Evolutionary conservation across 2,329 filamentous ascomycete genomes (phyloP).

Genomic region (Basipetospora sp.): DNA sequence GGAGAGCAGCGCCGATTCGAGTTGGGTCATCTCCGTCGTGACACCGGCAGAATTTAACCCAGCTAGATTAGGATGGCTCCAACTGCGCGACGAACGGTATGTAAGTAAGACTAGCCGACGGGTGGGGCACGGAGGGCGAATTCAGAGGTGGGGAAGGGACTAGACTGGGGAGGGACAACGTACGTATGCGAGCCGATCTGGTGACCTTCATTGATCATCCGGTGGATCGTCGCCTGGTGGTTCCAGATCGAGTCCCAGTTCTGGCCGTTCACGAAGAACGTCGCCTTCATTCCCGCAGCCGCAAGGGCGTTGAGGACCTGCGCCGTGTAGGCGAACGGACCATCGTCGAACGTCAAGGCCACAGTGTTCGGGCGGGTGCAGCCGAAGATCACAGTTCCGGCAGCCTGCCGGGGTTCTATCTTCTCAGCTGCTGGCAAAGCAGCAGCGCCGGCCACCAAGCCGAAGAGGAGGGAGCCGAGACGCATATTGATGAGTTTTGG

Average conservation of each 20-base stretch:
- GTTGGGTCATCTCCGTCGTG: conserved; percentile 26
- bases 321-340: conserved; percentile 27
- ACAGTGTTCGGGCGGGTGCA: conserved; percentile 22
- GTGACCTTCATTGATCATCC: conserved; percentile 39
- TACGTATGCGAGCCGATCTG: conserved; percentile 42
- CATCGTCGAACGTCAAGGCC: conserved; percentile 34
- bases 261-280: conserved; percentile 22
- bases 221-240: conserved; percentile 16
- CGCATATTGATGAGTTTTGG: too few species aligned
- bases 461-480: too few species aligned
- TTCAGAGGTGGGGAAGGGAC: too few species aligned
- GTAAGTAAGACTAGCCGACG: too few species aligned
- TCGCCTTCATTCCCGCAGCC: conserved; percentile 19
- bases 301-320: conserved; percentile 25
- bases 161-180: conserved; percentile 10
- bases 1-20: conserved; percentile 30
- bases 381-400: background rate
- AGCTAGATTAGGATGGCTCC: conserved; percentile 31
- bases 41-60: conserved; percentile 18
- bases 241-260: conserved; percentile 18
- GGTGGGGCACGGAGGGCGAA: too few species aligned
- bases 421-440: too few species aligned
- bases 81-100: conserved; percentile 12
- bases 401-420: background rate
- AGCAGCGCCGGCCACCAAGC: too few species aligned